Evolutionary conservation across 179 eudicot genomes (phyloP).

Genomic region (Nepenthes alata): DNA sequence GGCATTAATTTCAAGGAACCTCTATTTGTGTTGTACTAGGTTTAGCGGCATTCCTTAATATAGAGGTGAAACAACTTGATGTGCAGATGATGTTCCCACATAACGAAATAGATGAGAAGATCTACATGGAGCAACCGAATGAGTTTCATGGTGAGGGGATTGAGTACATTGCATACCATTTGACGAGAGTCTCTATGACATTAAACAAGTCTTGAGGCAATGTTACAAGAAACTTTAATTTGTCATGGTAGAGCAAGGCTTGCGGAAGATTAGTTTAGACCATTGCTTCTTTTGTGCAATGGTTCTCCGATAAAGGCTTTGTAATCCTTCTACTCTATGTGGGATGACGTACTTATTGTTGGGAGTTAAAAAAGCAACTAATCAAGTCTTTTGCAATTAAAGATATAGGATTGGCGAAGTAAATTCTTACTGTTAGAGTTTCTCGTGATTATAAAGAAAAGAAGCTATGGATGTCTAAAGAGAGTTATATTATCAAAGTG

Average conservation of each 20-base stretch:
- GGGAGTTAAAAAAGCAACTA: neutral
- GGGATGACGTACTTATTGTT: too few species aligned
- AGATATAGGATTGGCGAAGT: neutral
- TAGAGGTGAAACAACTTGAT: neutral
- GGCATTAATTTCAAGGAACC: slow-evolving; percentile 2
- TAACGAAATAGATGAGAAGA: neutral
- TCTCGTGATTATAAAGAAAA: too few species aligned
- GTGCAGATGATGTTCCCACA: neutral
- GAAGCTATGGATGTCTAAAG: too few species aligned
- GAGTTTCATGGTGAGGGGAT: neutral
- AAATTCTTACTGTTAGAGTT: neutral
- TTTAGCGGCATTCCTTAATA: neutral
- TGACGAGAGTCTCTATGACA: neutral
- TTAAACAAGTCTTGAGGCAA: too few species aligned
- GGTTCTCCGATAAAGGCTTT: neutral
- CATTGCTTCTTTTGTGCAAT: neutral
- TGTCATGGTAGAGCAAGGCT: too few species aligned
- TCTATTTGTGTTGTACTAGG: slow-evolving; percentile 1
- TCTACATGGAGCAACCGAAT: neutral
- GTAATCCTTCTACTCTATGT: neutral
- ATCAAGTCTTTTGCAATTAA: neutral
- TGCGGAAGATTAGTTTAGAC: too few species aligned
- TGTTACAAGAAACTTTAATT: too few species aligned
- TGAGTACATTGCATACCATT: neutral
- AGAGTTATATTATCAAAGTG: too few species aligned